Evolutionary conservation across 1,284 basidiomycete species (phyloP).

Genomic region (Chondrostereum purpureum): DNA sequence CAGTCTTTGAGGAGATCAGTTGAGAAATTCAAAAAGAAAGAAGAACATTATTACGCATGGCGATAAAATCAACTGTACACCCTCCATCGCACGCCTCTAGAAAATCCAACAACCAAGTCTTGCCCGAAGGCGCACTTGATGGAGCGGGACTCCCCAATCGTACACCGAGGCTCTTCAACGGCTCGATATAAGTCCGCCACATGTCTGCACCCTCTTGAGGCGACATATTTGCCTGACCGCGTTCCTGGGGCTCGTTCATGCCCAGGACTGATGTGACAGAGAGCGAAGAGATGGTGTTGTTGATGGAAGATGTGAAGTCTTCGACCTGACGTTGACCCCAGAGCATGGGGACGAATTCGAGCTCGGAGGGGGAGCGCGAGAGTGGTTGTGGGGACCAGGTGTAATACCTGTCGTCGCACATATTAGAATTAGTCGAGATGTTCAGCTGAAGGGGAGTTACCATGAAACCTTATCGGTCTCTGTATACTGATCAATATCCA

Average conservation of each 20-base stretch:
- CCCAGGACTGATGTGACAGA: constrained; percentile 49
- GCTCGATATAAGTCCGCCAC: constrained; percentile 54
- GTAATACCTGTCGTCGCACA: constrained; percentile 34
- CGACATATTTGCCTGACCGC: constrained; percentile 51
- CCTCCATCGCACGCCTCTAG: constrained; percentile 36
- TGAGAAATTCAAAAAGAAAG: not conserved
- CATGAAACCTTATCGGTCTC: constrained; percentile 33
- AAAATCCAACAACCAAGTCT: constrained; percentile 49
- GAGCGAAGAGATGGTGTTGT: constrained; percentile 32
- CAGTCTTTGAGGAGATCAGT: constrained; percentile 31
- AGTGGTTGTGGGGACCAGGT: constrained; percentile 38
- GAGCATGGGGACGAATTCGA: constrained; percentile 50
- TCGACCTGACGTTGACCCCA: constrained; percentile 44
- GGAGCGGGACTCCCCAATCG: constrained; percentile 53
- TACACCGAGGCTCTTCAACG: constrained; percentile 41
- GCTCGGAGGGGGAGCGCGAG: constrained; percentile 16
- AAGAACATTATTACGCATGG: constrained; percentile 28
- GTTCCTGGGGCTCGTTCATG: constrained; percentile 66
- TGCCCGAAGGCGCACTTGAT: constrained; percentile 49
- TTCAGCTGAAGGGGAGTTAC: too few relatives aligned
- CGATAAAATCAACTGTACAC: constrained; percentile 33
- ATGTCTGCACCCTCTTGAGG: constrained; percentile 40
- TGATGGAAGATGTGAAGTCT: constrained; percentile 30
- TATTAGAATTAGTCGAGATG: constrained; percentile 10
- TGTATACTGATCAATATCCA: constrained; percentile 34